Evolutionary conservation across 345 rosid species (phyloP), one percentile per base, ranked within the genome.

Genomic region (Citrus sp.): DNA sequence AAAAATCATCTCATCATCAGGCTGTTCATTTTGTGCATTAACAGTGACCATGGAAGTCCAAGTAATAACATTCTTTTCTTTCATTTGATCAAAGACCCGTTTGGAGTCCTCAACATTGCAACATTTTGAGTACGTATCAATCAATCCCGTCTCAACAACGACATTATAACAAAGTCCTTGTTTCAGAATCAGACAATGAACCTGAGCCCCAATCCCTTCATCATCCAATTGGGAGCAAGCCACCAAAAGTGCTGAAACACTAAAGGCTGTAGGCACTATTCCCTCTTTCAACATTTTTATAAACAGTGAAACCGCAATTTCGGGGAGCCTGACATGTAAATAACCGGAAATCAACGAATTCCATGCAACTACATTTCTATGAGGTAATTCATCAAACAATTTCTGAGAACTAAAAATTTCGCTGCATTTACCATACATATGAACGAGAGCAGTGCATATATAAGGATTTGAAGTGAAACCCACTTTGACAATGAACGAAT

Each of bases 111-210:
- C 72, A 37, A 81, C 80, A 16, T 46, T 58, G 46, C 75, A 60
- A 75, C 82, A 85, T 55, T 81, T 81, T 6, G 81, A 67, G 77
- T 79, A 85, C 87, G 79, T 80, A 68, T 83, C 83, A 68, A 83
- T 42, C 74, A 87, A 73, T 46, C 67, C 70, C 3, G 89, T 83
- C 40, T 83, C 84, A 2, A 87, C 80, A 19, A 82, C 81, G 65
- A 80, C 86, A 72, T 85, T 80, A 13, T 40, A 5, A 24, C 42
- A 51, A 38, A 80, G 75, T 32, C 86, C 84, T 22, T 59, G 27
- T 69, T 85, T 87, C 74, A 73, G 63, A 84, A 37, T 75, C n/a
- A 77, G 61, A 28, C 85, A 73, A 81, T 87, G 85, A 58, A 75
- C 76, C 83, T 80, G 86, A 51, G 62, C 66, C 64, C 85, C 88